These are phyloP conservation scores for Fusarium sp. DNA, from an alignment of 2,329 filamentous ascomycete species.

Conservation along the genomic window DNA sequence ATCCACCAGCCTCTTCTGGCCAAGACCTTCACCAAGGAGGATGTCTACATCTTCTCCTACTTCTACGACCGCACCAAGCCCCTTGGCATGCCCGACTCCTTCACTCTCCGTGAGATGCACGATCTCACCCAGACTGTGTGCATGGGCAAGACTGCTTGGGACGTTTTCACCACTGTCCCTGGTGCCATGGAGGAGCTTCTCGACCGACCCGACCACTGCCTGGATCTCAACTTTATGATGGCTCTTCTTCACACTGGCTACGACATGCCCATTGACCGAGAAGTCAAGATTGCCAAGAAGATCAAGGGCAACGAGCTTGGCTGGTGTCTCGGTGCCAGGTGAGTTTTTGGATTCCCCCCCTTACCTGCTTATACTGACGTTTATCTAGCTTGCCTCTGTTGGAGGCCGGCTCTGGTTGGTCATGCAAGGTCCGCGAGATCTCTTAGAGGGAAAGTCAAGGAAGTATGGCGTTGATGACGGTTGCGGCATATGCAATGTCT, in stretches of 20 bases:
- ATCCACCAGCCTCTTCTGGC: conserved; percentile 92
- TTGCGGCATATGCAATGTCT: conserved; percentile 34
- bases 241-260: conserved; percentile 94
- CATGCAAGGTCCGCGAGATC: conserved; percentile 85
- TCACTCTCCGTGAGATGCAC: conserved; percentile 90
- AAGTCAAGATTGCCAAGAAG: conserved; percentile 99
- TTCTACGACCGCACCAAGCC: conserved; percentile 96
- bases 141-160: conserved; percentile 81
- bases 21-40: conserved; percentile 92
- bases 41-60: conserved; percentile 97
- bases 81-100: conserved; percentile 98
- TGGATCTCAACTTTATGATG: conserved; percentile 97
- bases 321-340: conserved; percentile 98
- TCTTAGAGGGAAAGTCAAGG: conserved; percentile 57
- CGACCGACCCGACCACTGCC: conserved; percentile 88
- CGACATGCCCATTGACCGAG: conserved; percentile 95
- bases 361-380: conserved; percentile 28
- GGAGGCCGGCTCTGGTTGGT: conserved; percentile 85
- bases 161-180: conserved; percentile 80
- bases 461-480: conserved; percentile 42
- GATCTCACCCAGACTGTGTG: conserved; percentile 89
- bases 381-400: conserved; percentile 80
- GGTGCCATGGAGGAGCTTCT: conserved; percentile 83
- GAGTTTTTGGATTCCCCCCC: conserved; percentile 51
- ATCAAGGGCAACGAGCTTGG: conserved; percentile 97